These are phyloP conservation scores for Aureobasidium sp. DNA, from an alignment of 2,329 filamentous ascomycete species.

Conservation along the genomic window DNA sequence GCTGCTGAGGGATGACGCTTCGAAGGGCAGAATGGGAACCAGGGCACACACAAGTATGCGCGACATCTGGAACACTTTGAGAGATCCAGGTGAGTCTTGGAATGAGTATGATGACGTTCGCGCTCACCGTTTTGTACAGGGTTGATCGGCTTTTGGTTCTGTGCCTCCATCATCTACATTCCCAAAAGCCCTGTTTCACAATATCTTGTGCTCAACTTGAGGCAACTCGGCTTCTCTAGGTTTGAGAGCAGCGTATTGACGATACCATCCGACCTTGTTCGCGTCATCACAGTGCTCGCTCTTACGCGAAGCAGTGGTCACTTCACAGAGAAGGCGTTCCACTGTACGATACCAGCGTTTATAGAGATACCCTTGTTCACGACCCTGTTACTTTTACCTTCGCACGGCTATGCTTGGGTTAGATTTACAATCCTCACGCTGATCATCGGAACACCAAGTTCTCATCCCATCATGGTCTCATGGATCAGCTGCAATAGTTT, in stretches of 20 bases:
- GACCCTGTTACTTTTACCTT: constrained; percentile 42
- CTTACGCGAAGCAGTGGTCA: constrained; percentile 47
- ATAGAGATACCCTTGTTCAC: constrained; percentile 46
- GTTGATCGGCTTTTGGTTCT: background rate
- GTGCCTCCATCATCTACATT: constrained; percentile 30
- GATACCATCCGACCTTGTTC: constrained; percentile 13
- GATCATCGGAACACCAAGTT: constrained; percentile 39
- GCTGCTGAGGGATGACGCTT: constrained; percentile 12
- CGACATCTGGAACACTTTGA: background rate
- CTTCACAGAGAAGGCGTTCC: constrained; percentile 46
- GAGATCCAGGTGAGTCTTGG: background rate
- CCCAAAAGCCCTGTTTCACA: constrained; percentile 41
- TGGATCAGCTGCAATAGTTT: constrained; percentile 45
- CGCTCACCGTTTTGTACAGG: background rate
- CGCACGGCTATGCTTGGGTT: constrained; percentile 42
- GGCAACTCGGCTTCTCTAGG: constrained; percentile 42
- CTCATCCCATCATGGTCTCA: constrained; percentile 45
- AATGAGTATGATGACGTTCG: background rate
- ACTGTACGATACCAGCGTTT: constrained; percentile 44
- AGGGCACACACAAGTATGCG: background rate
- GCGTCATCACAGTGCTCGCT: constrained; percentile 45
- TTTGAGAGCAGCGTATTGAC: constrained; percentile 14
- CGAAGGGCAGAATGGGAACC: constrained; percentile 4
- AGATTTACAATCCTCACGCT: constrained; percentile 27
- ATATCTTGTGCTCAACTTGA: constrained; percentile 52